Conservation (phyloP, 164 flowering plant species). For the Magnolia kwangsiensis region DNA sequence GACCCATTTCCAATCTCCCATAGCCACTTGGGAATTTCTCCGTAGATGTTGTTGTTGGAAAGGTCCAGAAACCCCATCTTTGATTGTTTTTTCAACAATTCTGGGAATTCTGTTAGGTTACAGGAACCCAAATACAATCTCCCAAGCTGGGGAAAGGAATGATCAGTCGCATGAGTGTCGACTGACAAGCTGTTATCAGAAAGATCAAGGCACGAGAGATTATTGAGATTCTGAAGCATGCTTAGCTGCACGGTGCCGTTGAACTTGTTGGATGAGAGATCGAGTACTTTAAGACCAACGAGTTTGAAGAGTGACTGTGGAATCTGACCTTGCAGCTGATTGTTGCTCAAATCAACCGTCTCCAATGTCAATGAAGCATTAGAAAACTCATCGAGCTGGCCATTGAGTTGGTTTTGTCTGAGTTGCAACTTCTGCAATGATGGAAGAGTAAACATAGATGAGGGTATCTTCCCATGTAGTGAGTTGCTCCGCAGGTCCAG, state of each 20-base stretch:
- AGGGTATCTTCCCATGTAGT: too few species aligned
- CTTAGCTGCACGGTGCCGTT: constrained; percentile 20
- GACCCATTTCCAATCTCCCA: constrained; percentile 15
- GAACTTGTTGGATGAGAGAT: constrained; percentile 35
- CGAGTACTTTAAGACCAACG: constrained; percentile 13
- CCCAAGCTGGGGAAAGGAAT: constrained; percentile 21
- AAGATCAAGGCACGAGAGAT: constrained; percentile 31
- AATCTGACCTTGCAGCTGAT: constrained; percentile 31
- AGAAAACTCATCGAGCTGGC: constrained; percentile 18
- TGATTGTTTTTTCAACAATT: constrained; percentile 26
- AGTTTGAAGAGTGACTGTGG: constrained; percentile 28
- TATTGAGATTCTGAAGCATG: constrained; percentile 12
- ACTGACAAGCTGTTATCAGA: constrained; percentile 26
- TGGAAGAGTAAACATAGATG: constrained; percentile 16
- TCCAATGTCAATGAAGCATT: constrained; percentile 11
- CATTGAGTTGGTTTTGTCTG: constrained; percentile 28
- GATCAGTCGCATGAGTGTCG: background rate
- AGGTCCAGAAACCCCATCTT: constrained; percentile 34
- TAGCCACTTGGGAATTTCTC: constrained; percentile 44
- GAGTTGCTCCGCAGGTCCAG: too few species aligned
- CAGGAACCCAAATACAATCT: constrained; percentile 41
- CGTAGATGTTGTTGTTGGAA: constrained; percentile 37
- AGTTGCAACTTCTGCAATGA: constrained; percentile 26
- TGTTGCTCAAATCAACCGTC: constrained; percentile 20
- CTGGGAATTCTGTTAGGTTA: constrained; percentile 28